Base-by-base conservation (phyloP, 2,329 filamentous ascomycete species). In the Botryotinia convoluta region DNA sequence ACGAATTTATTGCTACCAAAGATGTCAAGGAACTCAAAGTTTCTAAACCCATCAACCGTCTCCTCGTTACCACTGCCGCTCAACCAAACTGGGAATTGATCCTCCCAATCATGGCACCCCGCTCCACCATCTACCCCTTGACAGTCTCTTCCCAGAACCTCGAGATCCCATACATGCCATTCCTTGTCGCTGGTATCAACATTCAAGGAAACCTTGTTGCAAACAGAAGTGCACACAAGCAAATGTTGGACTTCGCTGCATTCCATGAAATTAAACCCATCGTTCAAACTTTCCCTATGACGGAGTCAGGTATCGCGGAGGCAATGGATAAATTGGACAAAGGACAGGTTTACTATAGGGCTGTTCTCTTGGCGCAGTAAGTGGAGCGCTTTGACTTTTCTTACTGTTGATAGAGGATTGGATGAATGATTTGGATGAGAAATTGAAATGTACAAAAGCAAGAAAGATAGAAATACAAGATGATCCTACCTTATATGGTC, bases 41-140 rank as follows among this genome's bases (percentile, higher is more conserved):
- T 12, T 57, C 69, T 10, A 57, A 44, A 18, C 74, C 68, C 14
- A 72, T 79, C 57, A 74, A 79, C 57, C 76, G 77, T 72, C 71
- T 79, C 29, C 57, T 80, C 10, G 76, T 79, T 32, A 79, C 77
- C 10, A 74, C 76, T 5, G 73, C 72, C 8, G 39, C 45, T 18
- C 72, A 73, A 74, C 77, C 77, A 44, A 65, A 77, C n/a, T 78
- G 75, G 77, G 37, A 72, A 26, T 64, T 71, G 8, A 75, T 74
- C 51, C 18, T 64, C 7, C 59, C 73, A 7, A 74, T 77, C 37
- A 51, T 78, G 51, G 74, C 73, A 26, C 74, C 76, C 2, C 85
- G 87, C 67, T 90, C 90, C 3, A 84, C 83, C 12, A 88, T 92
- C 76, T 86, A 91, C 73, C 89, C 91, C 80, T 85, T 93, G 60